These are phyloP conservation scores for Medicago arabica DNA, from an alignment of 306 rosid species.

Conservation along the genomic window DNA sequence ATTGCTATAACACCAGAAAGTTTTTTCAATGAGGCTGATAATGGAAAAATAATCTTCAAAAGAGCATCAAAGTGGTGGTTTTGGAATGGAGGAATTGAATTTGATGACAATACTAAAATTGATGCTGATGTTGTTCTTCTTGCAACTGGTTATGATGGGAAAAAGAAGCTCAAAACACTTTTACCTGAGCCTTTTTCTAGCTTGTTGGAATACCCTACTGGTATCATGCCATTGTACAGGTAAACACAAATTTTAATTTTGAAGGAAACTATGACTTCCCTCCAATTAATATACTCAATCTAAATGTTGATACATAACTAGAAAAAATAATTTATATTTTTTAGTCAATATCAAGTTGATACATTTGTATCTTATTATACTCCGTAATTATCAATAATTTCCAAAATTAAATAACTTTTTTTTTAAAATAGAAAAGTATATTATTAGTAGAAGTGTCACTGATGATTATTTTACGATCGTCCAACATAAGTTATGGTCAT, in stretches of 20 bases:
- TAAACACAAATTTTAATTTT: slow-evolving; percentile 4
- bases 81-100: slow-evolving; percentile 62
- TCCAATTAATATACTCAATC: too few relatives aligned
- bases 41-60: slow-evolving; percentile 68
- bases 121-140: slow-evolving; percentile 76
- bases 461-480: too few relatives aligned
- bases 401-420: too few relatives aligned
- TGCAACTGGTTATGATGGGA: slow-evolving; percentile 79
- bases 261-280: background rate
- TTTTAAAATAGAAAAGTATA: too few relatives aligned
- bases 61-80: slow-evolving; percentile 69
- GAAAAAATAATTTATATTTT: too few relatives aligned
- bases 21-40: slow-evolving; percentile 72
- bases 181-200: slow-evolving; percentile 67
- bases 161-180: slow-evolving; percentile 65
- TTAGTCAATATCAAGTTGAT: too few relatives aligned
- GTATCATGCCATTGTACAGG: slow-evolving; percentile 71
- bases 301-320: too few relatives aligned
- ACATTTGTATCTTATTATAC: too few relatives aligned
- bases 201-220: slow-evolving; percentile 60
- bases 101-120: slow-evolving; percentile 62
- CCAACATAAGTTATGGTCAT: too few relatives aligned
- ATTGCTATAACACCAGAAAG: slow-evolving; percentile 70
- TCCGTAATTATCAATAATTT: too few relatives aligned
- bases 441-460: too few relatives aligned